Evolutionary conservation across 805 yeast genomes (phyloP), one percentile per base, ranked within the genome.

Genomic region (Lachancea lanzarotensis): DNA sequence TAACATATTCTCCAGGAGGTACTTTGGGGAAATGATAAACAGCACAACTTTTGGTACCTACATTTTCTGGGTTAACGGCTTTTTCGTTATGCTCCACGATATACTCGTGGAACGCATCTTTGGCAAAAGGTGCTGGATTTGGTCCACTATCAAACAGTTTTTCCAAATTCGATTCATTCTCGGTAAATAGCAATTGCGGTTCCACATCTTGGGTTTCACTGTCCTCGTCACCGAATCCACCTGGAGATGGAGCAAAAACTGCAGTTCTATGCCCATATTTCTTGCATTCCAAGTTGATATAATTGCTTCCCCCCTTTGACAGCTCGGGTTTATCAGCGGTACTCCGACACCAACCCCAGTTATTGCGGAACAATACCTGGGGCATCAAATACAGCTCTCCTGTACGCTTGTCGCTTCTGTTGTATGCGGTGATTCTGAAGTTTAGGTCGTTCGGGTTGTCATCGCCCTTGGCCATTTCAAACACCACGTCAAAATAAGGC

Each of bases 341-440:
- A 66, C 46, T 76, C 79, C 48, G 74, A 68, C 38, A 87, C 96
- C 96, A 89, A n/a, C 83, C 70, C 97, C 97, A 89, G 13, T 93
- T 85, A 67, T 89, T 89, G 68, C 96, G 76, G 67, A 82, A 85
- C 52, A 81, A 79, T 26, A 86, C 67, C 53, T 89, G 96, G 9
- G 97, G 97, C 49, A 85, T 65, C 36, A 90, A 75, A 64, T 88
- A 95, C 48, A 89, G 69, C 1, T 95, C 95, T n/a, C 96, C 96
- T 4, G 93, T 74, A 45, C 84, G 79, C 20, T 38, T 37, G 45
- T 77, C 78, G 32, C 93, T 81, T 52, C 96, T 72, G 63, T 89
- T 89, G 62, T 84, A 84, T 35, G 95, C 96, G 10, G 96, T 89
- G 52, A 89, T 74, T 59, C 95, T 72, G 69, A 90, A 88, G 61